These are phyloP conservation scores for Athelia psychrophila DNA, from an alignment of 1,284 basidiomycete genomes.

Conservation along the genomic window DNA sequence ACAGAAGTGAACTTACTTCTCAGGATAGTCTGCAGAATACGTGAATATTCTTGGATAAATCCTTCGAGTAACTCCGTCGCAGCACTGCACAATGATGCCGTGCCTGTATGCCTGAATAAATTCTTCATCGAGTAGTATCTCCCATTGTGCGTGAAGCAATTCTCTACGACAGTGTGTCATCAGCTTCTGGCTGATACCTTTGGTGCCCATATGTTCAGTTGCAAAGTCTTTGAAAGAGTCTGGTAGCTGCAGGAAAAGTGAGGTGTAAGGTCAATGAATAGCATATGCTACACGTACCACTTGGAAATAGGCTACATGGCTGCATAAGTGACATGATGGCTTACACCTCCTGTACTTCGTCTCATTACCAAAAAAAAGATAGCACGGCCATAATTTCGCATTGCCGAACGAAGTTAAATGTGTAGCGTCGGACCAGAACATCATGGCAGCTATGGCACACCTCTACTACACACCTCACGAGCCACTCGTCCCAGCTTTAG, in stretches of 20 bases:
- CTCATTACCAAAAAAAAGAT: too few species aligned
- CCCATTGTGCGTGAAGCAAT: conserved; percentile 19
- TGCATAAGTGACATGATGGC: too few species aligned
- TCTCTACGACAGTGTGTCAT: conserved; percentile 18
- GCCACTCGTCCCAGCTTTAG: too few species aligned
- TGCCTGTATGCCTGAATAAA: conserved; percentile 17
- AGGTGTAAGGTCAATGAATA: too few species aligned
- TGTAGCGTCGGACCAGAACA: too few species aligned
- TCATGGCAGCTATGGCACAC: too few species aligned
- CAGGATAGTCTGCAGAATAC: conserved; percentile 14
- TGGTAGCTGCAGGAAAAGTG: conserved; percentile 1
- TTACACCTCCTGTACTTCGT: too few species aligned
- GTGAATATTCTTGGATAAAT: conserved; percentile 17
- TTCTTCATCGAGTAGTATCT: conserved; percentile 13
- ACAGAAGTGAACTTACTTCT: conserved; percentile 9
- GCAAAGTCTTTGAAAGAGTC: conserved; percentile 2
- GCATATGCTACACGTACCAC: too few species aligned
- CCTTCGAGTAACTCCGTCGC: conserved; percentile 10
- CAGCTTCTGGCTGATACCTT: background rate
- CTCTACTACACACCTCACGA: too few species aligned
- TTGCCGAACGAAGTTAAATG: too few species aligned
- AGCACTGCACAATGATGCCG: conserved; percentile 14
- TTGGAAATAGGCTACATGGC: too few species aligned
- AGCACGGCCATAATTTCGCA: too few species aligned
- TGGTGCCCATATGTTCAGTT: background rate